Percentiles rank a stretch among this genome's conserved stretches.
Conservation (phyloP, 192 early-diverging fungal genomes). For the Geranomyces variabilis region DNA sequence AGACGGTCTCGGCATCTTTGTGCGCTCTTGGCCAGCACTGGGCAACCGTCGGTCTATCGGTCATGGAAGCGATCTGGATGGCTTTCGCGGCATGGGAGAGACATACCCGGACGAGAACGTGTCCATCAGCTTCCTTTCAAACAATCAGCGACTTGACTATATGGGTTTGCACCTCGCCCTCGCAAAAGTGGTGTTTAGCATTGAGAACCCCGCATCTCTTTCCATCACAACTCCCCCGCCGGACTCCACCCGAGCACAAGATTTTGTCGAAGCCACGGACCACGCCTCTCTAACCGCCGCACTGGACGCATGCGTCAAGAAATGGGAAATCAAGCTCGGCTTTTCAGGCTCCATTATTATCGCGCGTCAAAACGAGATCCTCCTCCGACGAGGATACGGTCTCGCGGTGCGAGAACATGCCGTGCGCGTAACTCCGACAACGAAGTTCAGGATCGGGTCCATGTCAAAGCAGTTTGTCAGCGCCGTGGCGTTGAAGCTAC, state of each 20-base stretch:
- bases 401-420: slow-evolving; percentile 3
- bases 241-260: background rate
- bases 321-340: background rate
- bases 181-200: background rate
- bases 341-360: slow-evolving; percentile 3
- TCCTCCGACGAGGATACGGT: slow-evolving; percentile 5
- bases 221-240: background rate
- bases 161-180: background rate
- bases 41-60: background rate
- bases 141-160: slow-evolving; percentile 7
- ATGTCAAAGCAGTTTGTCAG: slow-evolving; percentile 11
- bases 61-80: background rate
- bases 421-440: background rate
- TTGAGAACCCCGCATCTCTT: background rate
- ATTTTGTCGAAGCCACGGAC: background rate
- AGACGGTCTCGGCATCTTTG: background rate
- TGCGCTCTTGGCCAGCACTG: background rate
- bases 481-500: background rate
- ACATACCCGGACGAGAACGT: slow-evolving; percentile 8
- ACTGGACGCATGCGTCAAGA: slow-evolving; percentile 1
- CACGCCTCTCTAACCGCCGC: background rate
- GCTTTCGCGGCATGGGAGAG: background rate
- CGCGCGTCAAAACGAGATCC: background rate
- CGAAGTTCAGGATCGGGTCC: slow-evolving; percentile 4
- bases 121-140: slow-evolving; percentile 3